Evolutionary conservation across 176 grass and related monocot genomes (phyloP), one percentile per base, ranked within the genome.

Genomic region (Themeda triandra): DNA sequence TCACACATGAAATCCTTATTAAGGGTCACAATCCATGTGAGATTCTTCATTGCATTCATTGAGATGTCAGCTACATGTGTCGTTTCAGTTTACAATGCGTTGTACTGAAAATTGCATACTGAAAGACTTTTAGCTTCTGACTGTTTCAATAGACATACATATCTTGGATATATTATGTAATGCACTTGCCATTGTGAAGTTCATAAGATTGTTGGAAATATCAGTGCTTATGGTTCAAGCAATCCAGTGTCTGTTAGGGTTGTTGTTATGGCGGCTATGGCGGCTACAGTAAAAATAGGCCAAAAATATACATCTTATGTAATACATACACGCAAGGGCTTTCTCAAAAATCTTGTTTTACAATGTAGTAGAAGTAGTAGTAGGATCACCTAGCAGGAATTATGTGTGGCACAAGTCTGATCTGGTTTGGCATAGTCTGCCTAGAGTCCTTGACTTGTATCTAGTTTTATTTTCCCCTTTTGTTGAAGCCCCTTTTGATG

Each of bases 181-280:
- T 12, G 3, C 12, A 88, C 21, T 24, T 75, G 3, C 12, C 8
- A 63, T 49, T 53, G 10, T 56, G 19, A 5, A 30, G 66, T 76
- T 14, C 5, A 19, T 46, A 79, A 66, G 27, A 80, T 28, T 73
- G 27, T 45, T 35, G 13, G 21, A 35, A 45, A 31, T 54, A 13
- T 32, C 19, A 68, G 27, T 21, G 28, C n/a, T 28, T 36, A 42
- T 85, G 28, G 12, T 67, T 80, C 58, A 17, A 59, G 8, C 2
- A 59, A n/a, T 72, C 11, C 11, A 36, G n/a, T n/a, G n/a, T n/a
- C 33, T 76, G n/a, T 63, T 77, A 82, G 59, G 54, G 59, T 63
- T 24, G 25, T 25, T 62, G 11, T 11, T 28, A 11, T 63, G 13
- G n/a, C n/a, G n/a, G n/a, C n/a, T n/a, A n/a, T n/a, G n/a, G n/a